Base-by-base conservation (phyloP, 345 rosid species). In the Sonneratia caseolaris region DNA sequence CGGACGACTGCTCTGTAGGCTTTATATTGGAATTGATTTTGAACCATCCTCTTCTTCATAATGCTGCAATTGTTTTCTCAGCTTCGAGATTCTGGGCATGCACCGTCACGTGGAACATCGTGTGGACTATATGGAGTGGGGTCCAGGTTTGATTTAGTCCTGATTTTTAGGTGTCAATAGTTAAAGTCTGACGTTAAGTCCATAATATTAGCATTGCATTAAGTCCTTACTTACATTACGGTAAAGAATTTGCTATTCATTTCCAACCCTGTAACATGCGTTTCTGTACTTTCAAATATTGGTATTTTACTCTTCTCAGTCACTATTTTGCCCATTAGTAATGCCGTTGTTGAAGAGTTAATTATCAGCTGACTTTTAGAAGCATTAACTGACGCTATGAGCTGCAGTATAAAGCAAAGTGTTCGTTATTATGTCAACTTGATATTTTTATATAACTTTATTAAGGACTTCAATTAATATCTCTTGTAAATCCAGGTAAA, bases 101-200 rank as follows among this genome's bases (percentile, higher is more conserved):
- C 98, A 90, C 82, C 86, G 98, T 27, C 89, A 94, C 73, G 79
- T 83, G 77, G 96, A 94, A 77, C 98, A 94, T 79, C 86, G 98
- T 37, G 89, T 85, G 72, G 98, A 94, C 73, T 88, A 82, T 75
- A 84, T 94, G 95, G 97, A 94, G 45, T 91, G 98, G 97, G 98
- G 93, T 79, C 97, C 98, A 88, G 98, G 98, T 93, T 77, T 79
- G 82, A 37, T 73, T 66, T 72, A 21, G 57, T 13, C 36, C 70
- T 72, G 53, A n/a, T 37, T 36, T 38, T 59, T 24, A 10, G 42
- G 12, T 62, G 7, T 35, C 8, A 24, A 4, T 62, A 24, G 12
- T 35, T 62, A 5, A 35, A 35, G 11, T 7, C 7, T 59, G 12
- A 21, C 7, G 66, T 62, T 15, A 11, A 32, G 35, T 62, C 9